Evolutionary conservation across 257 asterid species (phyloP), one percentile per base, ranked within the genome.

Genomic region (Solanum tarijense): DNA sequence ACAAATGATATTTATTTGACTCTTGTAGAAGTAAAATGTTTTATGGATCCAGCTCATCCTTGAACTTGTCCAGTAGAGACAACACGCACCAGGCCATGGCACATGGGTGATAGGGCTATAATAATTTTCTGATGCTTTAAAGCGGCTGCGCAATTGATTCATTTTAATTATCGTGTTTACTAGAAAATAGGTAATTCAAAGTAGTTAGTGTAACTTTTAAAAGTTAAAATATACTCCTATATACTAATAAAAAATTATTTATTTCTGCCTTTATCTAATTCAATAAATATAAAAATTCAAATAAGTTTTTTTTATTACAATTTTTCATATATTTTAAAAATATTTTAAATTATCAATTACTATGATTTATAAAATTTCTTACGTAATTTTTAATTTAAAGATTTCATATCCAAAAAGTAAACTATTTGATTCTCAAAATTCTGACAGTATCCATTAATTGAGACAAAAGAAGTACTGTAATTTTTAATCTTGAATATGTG

Each of bases 71-170:
- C 39, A 71, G 20, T 7, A 71, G 2, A 31, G 41, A 31, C 41
- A 71, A 8, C 36, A 27, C 5, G 10, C 21, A 12, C 74, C 41
- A 16, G n/a, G 39, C 12, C 6, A 71, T 71, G 13, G 3, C n/a
- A 20, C 76, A 31, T 16, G 39, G 23, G 76, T 31, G 1, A 14
- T 29, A 1, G 74, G 12, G 4, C n/a, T 3, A 14, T 69, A 21
- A 7, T 32, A 29, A 29, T 58, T 1, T 20, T 55, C 5, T 55
- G 66, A 3, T 16, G 38, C 4, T 32, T 27, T 6, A 18, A 1
- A 69, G 75, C 5, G 5, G 38, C 23, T 3, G n/a, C 1, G 3
- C 23, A 0, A 69, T 69, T 0, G 0, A 3, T 6, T 0, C 0
- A 12, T 27, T 12, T 66, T 27, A 3, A 13, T 12, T 68, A 68